These are phyloP conservation scores for Starmera quercuum DNA, from an alignment of 805 yeast genomes.

Conservation along the genomic window DNA sequence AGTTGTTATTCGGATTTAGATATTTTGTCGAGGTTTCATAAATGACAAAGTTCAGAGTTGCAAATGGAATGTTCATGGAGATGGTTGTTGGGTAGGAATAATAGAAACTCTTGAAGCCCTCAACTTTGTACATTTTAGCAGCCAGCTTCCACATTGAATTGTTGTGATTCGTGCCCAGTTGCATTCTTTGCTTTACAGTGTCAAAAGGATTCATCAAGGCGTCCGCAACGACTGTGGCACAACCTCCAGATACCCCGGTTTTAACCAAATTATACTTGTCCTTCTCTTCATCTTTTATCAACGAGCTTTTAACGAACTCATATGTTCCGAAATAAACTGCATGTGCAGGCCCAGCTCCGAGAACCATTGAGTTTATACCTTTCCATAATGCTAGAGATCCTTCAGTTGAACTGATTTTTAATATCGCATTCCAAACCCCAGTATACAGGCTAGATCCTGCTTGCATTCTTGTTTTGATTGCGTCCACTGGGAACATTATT, in stretches of 20 bases:
- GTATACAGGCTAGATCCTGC: conserved; percentile 14
- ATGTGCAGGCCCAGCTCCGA: conserved; percentile 99
- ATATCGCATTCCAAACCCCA: conserved; percentile 58
- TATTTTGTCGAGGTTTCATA: conserved; percentile 78
- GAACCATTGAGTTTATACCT: conserved; percentile 83
- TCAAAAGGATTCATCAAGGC: conserved; percentile 98
- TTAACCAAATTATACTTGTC: conserved; percentile 61
- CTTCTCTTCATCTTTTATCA: conserved; percentile 25
- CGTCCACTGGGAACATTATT: conserved; percentile 93
- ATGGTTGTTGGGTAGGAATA: conserved; percentile 92
- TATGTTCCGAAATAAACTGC: conserved; percentile 95
- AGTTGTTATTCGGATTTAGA: conserved; percentile 67
- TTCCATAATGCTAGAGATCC: conserved; percentile 89
- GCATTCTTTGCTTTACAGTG: conserved; percentile 94
- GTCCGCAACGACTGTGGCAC: conserved; percentile 89
- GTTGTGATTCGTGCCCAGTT: conserved; percentile 28
- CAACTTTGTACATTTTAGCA: conserved; percentile 42
- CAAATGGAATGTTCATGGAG: conserved; percentile 88
- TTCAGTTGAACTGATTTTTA: conserved; percentile 75
- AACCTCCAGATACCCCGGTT: conserved; percentile 83
- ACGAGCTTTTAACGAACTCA: conserved; percentile 50
- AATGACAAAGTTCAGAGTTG: conserved; percentile 88
- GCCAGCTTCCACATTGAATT: conserved; percentile 28
- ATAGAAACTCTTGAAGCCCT: conserved; percentile 78
- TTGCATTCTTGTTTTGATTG: conserved; percentile 95